Percentiles rank a stretch among this genome's conserved stretches.
Evolutionary conservation across 495 filamentous ascomycete species (phyloP).

Genomic region (Talaromyces liani): DNA sequence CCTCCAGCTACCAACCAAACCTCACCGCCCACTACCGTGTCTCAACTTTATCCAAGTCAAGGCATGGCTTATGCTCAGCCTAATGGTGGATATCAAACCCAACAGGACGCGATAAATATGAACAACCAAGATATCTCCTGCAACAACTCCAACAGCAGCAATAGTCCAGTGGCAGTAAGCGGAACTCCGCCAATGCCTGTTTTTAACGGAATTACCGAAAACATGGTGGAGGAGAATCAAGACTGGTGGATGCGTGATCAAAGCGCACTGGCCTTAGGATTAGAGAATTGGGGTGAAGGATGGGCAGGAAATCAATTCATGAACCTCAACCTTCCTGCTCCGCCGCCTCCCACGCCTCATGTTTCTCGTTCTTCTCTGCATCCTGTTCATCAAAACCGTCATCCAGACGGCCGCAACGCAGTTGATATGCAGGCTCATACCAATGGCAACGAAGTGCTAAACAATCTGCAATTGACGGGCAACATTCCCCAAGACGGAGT

Average conservation of each 20-base stretch:
- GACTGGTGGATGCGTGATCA: conserved; percentile 54
- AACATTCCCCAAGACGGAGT: background rate
- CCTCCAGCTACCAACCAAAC: background rate
- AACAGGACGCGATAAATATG: background rate
- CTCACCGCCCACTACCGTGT: background rate
- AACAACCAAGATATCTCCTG: conserved; percentile 1
- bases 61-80: background rate
- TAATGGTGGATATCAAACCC: background rate
- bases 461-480: background rate
- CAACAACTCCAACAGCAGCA: conserved; percentile 14
- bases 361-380: background rate
- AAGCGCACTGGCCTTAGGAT: conserved; percentile 31
- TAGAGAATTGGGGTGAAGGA: conserved; percentile 40
- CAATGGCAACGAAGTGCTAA: background rate
- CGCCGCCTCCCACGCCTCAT: background rate
- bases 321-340: background rate
- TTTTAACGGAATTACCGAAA: conserved; percentile 38
- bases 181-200: conserved; percentile 26
- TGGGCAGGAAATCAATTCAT: conserved; percentile 11
- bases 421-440: background rate
- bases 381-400: background rate
- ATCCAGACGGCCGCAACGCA: background rate
- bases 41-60: background rate
- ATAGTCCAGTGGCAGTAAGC: conserved; percentile 11
- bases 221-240: conserved; percentile 46